These are phyloP conservation scores for Apostasia ramifera DNA, from an alignment of 106 monocot genomes.

Conservation along the genomic window DNA sequence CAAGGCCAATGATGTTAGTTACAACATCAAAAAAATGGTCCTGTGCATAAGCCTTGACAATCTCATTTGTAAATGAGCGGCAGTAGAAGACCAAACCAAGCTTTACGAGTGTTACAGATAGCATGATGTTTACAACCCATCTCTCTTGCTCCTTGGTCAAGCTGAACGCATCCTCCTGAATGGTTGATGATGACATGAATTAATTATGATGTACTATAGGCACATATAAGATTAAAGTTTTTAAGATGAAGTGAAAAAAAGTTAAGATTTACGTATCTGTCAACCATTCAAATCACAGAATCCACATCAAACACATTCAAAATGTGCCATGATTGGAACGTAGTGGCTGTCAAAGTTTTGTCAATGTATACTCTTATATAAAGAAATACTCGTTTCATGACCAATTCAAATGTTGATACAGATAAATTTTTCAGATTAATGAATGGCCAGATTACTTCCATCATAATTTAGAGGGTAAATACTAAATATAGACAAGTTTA, in stretches of 20 bases:
- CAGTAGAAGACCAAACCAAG: constrained; percentile 73
- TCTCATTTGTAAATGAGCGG: constrained; percentile 90
- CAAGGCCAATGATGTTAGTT: constrained; percentile 83
- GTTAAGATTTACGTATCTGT: neutral
- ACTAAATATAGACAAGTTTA: too few relatives aligned
- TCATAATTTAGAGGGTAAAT: too few relatives aligned
- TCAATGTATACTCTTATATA: neutral
- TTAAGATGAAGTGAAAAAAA: too few relatives aligned
- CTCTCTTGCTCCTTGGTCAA: constrained; percentile 67
- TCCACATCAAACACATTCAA: too few relatives aligned
- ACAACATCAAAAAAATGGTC: constrained; percentile 99
- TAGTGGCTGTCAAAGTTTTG: neutral
- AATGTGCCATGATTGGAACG: too few relatives aligned
- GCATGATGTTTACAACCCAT: constrained; percentile 81
- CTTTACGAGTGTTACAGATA: constrained; percentile 78
- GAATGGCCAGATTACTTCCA: too few relatives aligned
- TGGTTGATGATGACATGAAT: neutral
- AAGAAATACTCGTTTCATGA: too few relatives aligned
- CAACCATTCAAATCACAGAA: neutral
- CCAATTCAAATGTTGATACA: too few relatives aligned
- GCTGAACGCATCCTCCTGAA: constrained; percentile 58
- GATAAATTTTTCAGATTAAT: too few relatives aligned
- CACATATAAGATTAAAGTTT: too few relatives aligned
- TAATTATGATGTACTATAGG: neutral
- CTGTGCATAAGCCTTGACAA: constrained; percentile 95